phyloP scores from a whole-genome alignment of 768 basidiomycete species.

The Mrakia frigida region DNA sequence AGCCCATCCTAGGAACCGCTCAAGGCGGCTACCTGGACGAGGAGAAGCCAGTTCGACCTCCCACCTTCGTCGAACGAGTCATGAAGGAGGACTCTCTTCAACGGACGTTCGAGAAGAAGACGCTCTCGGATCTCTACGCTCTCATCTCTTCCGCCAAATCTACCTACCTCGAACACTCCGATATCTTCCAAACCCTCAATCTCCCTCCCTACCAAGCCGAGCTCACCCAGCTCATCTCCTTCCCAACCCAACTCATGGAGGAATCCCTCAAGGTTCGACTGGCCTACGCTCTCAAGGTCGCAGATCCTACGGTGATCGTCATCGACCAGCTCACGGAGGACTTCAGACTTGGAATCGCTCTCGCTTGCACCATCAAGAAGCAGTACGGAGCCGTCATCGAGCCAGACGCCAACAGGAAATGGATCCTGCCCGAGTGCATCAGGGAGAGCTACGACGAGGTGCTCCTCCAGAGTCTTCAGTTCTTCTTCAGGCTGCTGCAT shows the following conservation, averaged over 20 bases:
- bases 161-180: constrained; percentile 72
- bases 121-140: constrained; percentile 68
- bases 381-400: constrained; percentile 52
- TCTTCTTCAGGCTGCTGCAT: constrained; percentile 89
- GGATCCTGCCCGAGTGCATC: constrained; percentile 84
- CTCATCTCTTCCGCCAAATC: constrained; percentile 81
- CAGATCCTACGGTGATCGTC: constrained; percentile 32
- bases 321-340: constrained; percentile 33
- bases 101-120: constrained; percentile 76
- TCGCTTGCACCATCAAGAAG: constrained; percentile 34
- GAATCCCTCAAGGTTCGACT: constrained; percentile 84
- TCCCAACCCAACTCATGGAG: constrained; percentile 89
- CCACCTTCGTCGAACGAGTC: constrained; percentile 86
- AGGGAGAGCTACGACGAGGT: constrained; percentile 84
- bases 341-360: constrained; percentile 30
- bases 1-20: constrained; percentile 24
- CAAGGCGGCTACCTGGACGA: neutral
- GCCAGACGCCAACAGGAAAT: constrained; percentile 78
- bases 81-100: constrained; percentile 96
- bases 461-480: constrained; percentile 75
- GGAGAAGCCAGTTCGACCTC: constrained; percentile 30
- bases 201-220: constrained; percentile 81
- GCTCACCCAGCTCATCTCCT: constrained; percentile 85
- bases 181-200: constrained; percentile 76
- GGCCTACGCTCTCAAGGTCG: constrained; percentile 46